Percentiles rank a stretch among this genome's conserved stretches.
phyloP scores from a whole-genome alignment of 2,329 filamentous ascomycete genomes.

The Coniochaeta sp. region DNA sequence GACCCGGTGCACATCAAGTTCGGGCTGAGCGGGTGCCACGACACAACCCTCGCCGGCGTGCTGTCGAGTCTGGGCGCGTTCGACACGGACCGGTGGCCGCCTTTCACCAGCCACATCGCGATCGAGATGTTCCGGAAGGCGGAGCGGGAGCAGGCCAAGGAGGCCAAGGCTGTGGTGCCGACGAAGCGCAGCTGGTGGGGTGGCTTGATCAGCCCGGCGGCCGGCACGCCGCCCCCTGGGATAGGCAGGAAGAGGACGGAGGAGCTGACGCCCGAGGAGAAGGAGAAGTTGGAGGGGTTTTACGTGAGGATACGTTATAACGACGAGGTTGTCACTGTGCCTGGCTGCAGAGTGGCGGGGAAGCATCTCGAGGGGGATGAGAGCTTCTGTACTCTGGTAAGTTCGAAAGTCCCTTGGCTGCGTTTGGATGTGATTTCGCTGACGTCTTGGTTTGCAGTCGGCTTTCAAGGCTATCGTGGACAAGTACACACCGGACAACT shows the following conservation, averaged over 20 bases:
- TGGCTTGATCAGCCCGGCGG: constrained; percentile 20
- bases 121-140: constrained; percentile 74
- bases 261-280: constrained; percentile 50
- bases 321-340: constrained; percentile 71
- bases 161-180: constrained; percentile 17
- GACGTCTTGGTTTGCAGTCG: constrained; percentile 36
- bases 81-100: constrained; percentile 70
- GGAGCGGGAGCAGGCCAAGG: constrained; percentile 9
- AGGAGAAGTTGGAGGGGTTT: constrained; percentile 59
- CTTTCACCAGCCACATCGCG: constrained; percentile 87
- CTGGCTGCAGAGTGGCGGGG: constrained; percentile 67
- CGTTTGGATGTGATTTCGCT: neutral
- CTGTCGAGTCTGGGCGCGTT: constrained; percentile 76
- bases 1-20: constrained; percentile 51
- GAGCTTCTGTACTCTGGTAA: constrained; percentile 80
- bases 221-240: constrained; percentile 27
- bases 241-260: constrained; percentile 55
- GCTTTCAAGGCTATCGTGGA: constrained; percentile 93
- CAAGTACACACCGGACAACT: constrained; percentile 77
- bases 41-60: constrained; percentile 81
- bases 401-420: constrained; percentile 17
- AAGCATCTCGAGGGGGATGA: constrained; percentile 84
- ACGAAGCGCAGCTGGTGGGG: constrained; percentile 22
- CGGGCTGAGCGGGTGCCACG: constrained; percentile 79
- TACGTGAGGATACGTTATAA: constrained; percentile 92